phyloP scores from a whole-genome alignment of 2,329 filamentous ascomycete genomes.

The Trichoderma cornu-damae region DNA sequence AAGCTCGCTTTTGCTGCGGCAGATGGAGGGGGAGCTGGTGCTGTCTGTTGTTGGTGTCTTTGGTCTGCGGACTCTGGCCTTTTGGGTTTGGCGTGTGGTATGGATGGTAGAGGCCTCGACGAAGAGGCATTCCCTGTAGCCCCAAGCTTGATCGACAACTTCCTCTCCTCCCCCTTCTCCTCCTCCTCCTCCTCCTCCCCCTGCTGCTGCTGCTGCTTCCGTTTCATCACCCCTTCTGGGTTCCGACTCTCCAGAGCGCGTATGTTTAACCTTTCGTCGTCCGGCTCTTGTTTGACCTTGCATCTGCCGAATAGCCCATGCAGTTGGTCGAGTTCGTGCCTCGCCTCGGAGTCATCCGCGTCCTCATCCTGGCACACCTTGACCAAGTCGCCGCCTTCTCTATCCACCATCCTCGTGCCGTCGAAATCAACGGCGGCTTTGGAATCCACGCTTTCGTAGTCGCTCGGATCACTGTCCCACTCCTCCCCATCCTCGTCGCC shows the following conservation, averaged over 20 bases:
- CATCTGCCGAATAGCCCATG: conserved; percentile 36
- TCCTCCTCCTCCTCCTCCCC: too few species aligned
- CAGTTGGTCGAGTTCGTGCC: conserved; percentile 59
- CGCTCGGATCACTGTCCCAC: conserved; percentile 46
- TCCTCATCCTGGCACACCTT: conserved; percentile 70
- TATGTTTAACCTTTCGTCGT: background rate
- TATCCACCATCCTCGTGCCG: conserved; percentile 59
- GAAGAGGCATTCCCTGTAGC: background rate
- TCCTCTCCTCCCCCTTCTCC: background rate
- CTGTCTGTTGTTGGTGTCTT: background rate
- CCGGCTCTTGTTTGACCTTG: conserved; percentile 23
- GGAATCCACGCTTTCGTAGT: conserved; percentile 40
- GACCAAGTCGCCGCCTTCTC: conserved; percentile 61
- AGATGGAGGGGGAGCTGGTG: background rate
- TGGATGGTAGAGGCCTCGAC: background rate
- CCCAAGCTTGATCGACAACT: background rate
- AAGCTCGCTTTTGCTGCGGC: background rate
- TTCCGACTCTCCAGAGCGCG: background rate
- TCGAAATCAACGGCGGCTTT: conserved; percentile 54
- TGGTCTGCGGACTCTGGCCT: background rate
- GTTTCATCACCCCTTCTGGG: background rate
- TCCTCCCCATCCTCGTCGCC: conserved; percentile 39
- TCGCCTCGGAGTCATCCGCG: conserved; percentile 41
- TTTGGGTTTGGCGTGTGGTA: background rate
- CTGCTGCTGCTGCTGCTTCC: too few species aligned